phyloP scores from a whole-genome alignment of 2,329 filamentous ascomycete genomes.

The Bretziella fagacearum region DNA sequence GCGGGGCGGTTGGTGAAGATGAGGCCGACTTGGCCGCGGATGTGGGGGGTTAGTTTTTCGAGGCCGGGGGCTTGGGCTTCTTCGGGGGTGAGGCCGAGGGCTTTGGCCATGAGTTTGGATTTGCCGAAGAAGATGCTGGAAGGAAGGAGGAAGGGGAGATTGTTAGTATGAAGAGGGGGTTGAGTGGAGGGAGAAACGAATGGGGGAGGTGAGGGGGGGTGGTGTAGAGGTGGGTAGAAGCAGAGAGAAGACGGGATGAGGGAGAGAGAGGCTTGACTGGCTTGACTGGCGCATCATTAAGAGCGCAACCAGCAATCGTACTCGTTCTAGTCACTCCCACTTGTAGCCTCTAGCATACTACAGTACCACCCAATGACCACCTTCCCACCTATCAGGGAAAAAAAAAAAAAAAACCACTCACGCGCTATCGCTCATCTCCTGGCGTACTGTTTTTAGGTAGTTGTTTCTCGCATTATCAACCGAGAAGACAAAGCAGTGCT shows the following conservation, averaged over 20 bases:
- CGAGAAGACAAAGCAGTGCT: slow-evolving; percentile 82
- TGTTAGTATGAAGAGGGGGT: not conserved
- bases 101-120: slow-evolving; percentile 96
- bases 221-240: no score
- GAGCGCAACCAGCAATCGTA: no score
- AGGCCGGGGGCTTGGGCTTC: slow-evolving; percentile 70
- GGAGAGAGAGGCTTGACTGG: no score
- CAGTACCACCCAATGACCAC: no score
- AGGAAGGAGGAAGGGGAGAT: not conserved
- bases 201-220: not conserved
- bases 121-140: slow-evolving; percentile 90
- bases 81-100: slow-evolving; percentile 61
- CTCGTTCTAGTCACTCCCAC: no score
- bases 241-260: no score
- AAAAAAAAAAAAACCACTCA: slow-evolving; percentile 26
- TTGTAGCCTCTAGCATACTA: no score
- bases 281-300: no score
- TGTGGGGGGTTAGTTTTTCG: slow-evolving; percentile 48
- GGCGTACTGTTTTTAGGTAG: slow-evolving; percentile 78
- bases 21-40: slow-evolving; percentile 72
- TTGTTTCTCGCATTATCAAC: slow-evolving; percentile 98
- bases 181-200: not conserved
- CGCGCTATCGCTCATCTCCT: slow-evolving; percentile 71
- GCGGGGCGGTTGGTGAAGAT: slow-evolving; percentile 72
- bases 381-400: not conserved